Evolutionary conservation across 2,329 filamentous ascomycete species (phyloP).

Genomic region (Sphaerulina musiva): DNA sequence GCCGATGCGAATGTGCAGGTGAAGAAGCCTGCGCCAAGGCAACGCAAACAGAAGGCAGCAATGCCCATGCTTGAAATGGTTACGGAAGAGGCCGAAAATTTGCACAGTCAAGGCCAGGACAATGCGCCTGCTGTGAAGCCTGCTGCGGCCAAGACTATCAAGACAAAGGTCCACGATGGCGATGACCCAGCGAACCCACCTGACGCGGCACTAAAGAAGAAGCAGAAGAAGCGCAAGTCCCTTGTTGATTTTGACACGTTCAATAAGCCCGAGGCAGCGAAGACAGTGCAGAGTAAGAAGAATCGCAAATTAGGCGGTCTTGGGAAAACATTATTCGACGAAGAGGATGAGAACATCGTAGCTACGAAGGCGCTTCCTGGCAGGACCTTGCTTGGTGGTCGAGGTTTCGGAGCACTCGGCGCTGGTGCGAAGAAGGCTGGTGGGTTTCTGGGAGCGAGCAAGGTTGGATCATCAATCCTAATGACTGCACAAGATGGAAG

Average conservation of each 20-base stretch:
- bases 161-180: slow-evolving; percentile 33
- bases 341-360: slow-evolving; percentile 33
- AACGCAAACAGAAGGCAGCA: slow-evolving; percentile 35
- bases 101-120: slow-evolving; percentile 34
- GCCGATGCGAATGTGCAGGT: slow-evolving; percentile 39
- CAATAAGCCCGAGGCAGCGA: slow-evolving; percentile 28
- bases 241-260: slow-evolving; percentile 42
- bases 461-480: slow-evolving; percentile 26
- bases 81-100: slow-evolving; percentile 37
- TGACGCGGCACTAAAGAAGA: slow-evolving; percentile 36
- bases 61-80: slow-evolving; percentile 40
- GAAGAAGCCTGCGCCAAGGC: slow-evolving; percentile 35
- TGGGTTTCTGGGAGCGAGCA: slow-evolving; percentile 22
- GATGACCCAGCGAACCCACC: slow-evolving; percentile 30
- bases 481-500: slow-evolving; percentile 32
- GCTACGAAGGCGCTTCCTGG: slow-evolving; percentile 25
- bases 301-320: slow-evolving; percentile 34
- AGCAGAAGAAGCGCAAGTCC: slow-evolving; percentile 39
- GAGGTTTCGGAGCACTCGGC: slow-evolving; percentile 30
- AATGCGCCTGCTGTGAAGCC: slow-evolving; percentile 30
- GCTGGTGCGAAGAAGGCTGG: slow-evolving; percentile 27
- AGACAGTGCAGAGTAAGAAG: slow-evolving; percentile 31
- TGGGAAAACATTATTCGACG: slow-evolving; percentile 37
- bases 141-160: slow-evolving; percentile 35
- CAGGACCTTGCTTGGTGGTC: slow-evolving; percentile 27